Evolutionary conservation across 2,329 filamentous ascomycete species (phyloP).

Genomic region (Aplosporella prunicola): DNA sequence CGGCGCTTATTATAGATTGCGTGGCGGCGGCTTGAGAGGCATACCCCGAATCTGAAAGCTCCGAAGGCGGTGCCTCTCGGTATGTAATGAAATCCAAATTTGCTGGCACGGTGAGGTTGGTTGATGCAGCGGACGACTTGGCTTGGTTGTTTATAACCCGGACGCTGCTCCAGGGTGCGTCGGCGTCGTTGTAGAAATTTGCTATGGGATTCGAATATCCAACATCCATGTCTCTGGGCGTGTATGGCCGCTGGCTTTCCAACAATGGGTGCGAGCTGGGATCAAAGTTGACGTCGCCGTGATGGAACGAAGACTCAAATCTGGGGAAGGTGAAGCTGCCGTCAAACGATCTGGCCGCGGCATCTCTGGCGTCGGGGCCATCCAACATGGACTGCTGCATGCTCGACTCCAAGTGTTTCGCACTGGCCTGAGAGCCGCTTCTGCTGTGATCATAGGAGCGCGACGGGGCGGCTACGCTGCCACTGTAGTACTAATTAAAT

Average conservation of each 20-base stretch:
- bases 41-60: slow-evolving; percentile 28
- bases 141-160: slow-evolving; percentile 1
- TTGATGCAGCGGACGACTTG: background rate
- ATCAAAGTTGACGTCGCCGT: background rate
- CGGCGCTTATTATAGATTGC: slow-evolving; percentile 24
- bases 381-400: slow-evolving; percentile 2
- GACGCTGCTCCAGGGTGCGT: slow-evolving; percentile 8
- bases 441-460: background rate
- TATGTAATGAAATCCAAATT: slow-evolving; percentile 15
- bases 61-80: slow-evolving; percentile 17
- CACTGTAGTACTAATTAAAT: slow-evolving; percentile 4
- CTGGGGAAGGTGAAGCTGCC: slow-evolving; percentile 1
- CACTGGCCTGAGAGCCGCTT: background rate
- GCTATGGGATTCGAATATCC: slow-evolving; percentile 6
- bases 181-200: slow-evolving; percentile 6
- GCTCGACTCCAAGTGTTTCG: slow-evolving; percentile 2
- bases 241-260: background rate
- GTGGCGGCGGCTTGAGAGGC: slow-evolving; percentile 16
- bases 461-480: background rate
- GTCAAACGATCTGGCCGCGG: slow-evolving; percentile 1
- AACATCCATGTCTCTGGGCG: background rate
- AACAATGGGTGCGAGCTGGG: slow-evolving; percentile 2
- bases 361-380: background rate
- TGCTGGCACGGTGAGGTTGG: background rate
- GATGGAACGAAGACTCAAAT: slow-evolving; percentile 4